Base-by-base conservation (phyloP, 2,329 filamentous ascomycete species). In the Colletotrichum tamarilloi region DNA sequence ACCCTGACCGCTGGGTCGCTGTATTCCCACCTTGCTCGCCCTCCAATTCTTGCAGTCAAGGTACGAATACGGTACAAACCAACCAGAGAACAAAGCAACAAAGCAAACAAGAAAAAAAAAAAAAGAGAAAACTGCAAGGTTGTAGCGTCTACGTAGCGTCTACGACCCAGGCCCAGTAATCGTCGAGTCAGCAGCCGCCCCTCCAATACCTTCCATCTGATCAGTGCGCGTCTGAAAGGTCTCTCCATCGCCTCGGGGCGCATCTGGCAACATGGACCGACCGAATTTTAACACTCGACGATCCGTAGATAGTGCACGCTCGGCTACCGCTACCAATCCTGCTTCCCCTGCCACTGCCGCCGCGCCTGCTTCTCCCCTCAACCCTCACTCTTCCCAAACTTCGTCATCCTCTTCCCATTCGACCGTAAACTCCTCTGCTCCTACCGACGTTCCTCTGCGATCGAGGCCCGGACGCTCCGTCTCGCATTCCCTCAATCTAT, bases 401-500 rank as follows among this genome's bases (percentile, higher is more conserved):
- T 60, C 53, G 14, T 30, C 42, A 46, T 59, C 68, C 24, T 32
- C 70, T 55, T 69, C 65, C 19, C 65, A 68, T 46, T 42, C 46
- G 46, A 32, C 62, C 4, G 46, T 46, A n/a, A 68, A 46, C 62
- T 30, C 57, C n/a, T 62, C 71, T 32, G 28, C 67, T 28, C 46
- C 72, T 49, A 19, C 32, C 58, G 71, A 73, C 22, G 30, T 52
- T 2, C 73, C 59, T 26, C 52, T 30, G 49, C 68, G 72, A 56
- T 65, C 72, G 56, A 75, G 77, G 11, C 76, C 77, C 24, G 73
- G 73, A 62, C 76, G 78, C 35, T 80, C 76, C n/a, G 70, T 77
- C 22, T 80, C 79, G 16, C 80, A 79, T 71, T 77, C 77, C 35
- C 86, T 84, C 75, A 84, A 79, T 73, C 79, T 90, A 74, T 84